Evolutionary conservation across 495 filamentous ascomycete species (phyloP), one percentile per base, ranked within the genome.

Genomic region (Ascodesmis nigricans): DNA sequence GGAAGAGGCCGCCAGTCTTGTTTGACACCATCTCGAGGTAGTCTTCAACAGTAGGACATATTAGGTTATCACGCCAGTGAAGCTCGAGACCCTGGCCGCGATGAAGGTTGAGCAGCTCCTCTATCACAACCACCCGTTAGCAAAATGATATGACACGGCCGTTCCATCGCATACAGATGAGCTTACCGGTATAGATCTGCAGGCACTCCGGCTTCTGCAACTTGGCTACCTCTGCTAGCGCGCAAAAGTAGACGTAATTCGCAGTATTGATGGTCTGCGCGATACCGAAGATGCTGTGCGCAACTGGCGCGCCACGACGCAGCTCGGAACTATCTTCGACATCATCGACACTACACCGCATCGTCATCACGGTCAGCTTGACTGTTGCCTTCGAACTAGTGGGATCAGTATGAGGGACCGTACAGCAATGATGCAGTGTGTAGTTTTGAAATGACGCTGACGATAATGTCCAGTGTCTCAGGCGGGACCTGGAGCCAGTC

Each of bases 11-110:
- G 17, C 87, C 87, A 2, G 87, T 99, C 57, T 99, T 95, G 58
- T 95, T 95, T 43, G 73, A 71, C 26, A 97, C 90, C 87, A 97
- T 97, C 55, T 95, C 84, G 10, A 97, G 67, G 57, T 97, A 97
- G 50, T 95, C 84, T 41, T 91, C 81, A 57, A 95, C 84, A 29
- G 68, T 81, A 18, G 87, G 87, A 53, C 82, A 92, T 20, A 73
- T 91, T 31, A 93, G 62, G 4, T 78, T 81, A 57, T 95, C 87
- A 8, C 87, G 67, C 87, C 87, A 99, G 61, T 78, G 92, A 33
- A 99, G 66, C 49, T 99, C 87, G 77, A 95, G 90, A 24, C 87
- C 87, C 49, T 99, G 87, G 7, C 87, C 87, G 21, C 83, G 67
- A 57, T 97, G 90, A 14, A 97, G 70, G 54, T 97, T 91, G 23